Evolutionary conservation across 2,329 filamentous ascomycete species (phyloP), one percentile per base, ranked within the genome.

Genomic region (Beauveria sp.): DNA sequence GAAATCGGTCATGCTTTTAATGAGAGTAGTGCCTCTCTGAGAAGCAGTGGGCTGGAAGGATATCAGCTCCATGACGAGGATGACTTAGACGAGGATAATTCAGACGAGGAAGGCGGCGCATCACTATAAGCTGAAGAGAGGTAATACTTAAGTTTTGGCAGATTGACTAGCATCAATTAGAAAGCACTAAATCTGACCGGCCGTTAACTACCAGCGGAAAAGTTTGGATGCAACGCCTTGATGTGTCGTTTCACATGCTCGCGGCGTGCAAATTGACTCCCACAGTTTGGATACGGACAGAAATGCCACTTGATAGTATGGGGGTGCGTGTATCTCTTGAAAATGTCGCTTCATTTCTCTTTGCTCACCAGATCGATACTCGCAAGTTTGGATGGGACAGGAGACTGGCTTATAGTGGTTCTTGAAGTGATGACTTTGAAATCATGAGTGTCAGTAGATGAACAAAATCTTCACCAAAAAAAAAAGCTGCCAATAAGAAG

Each of bases 341-440:
- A 58, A 58, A 34, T 58, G 55, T n/a, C 55, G 43, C 31, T 49
- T 58, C 55, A 58, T 58, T n/a, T 58, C 55, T 42, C 31, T 58
- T 58, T 58, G 55, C 55, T 58, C 55, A 5, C 24, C n/a, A 4
- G 43, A 34, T 20, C 55, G 55, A 42, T 49, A 28, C 20, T 42
- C n/a, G 53, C 53, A 56, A 16, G 26, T 38, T 20, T n/a, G 2
- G 7, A 34, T 14, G 45, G 55, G 55, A 50, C 55, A 58, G 24
- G 40, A 20, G 5, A 58, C 45, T 10, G 45, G 55, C 16, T 26
- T 18, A 10, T 48, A 58, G 26, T 58, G 55, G 10, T 20, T 49
- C 31, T 50, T 58, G 20, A 34, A 43, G 16, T 58, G 55, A 38
- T 42, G 55, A 18, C 55, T 58, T 24, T 50, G 8, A 45, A 20